Percentiles rank a stretch among this genome's conserved stretches.
phyloP scores from a whole-genome alignment of 805 yeast species.

The Candida sanyiensis region DNA sequence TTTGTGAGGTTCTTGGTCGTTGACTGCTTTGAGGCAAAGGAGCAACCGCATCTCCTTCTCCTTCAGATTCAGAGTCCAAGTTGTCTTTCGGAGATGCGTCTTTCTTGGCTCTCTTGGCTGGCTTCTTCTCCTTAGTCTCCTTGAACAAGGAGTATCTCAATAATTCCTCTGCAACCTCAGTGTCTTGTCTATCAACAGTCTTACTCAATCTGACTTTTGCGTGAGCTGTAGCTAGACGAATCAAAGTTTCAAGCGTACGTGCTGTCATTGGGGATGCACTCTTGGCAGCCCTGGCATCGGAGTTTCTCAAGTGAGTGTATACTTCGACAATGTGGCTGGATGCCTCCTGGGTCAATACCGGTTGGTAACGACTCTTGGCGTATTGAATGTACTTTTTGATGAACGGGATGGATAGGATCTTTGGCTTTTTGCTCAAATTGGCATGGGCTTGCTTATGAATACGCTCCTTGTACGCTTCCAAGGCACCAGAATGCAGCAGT shows the following conservation, averaged over 20 bases:
- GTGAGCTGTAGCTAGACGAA: slow-evolving; percentile 93
- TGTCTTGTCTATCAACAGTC: slow-evolving; percentile 70
- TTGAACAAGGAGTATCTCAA: slow-evolving; percentile 82
- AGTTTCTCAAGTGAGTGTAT: slow-evolving; percentile 79
- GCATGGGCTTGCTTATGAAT: slow-evolving; percentile 22
- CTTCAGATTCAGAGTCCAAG: slow-evolving; percentile 8
- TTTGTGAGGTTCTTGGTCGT: slow-evolving; percentile 5
- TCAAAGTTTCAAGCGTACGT: slow-evolving; percentile 93
- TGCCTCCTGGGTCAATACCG: slow-evolving; percentile 72
- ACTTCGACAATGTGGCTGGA: slow-evolving; percentile 73
- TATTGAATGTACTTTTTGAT: slow-evolving; percentile 89
- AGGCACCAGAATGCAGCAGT: slow-evolving; percentile 74
- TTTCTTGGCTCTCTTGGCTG: slow-evolving; percentile 28
- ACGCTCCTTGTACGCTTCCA: slow-evolving; percentile 31
- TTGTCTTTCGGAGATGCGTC: slow-evolving; percentile 14
- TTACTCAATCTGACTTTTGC: slow-evolving; percentile 89
- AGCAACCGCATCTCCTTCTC: neutral
- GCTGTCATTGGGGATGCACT: slow-evolving; percentile 94
- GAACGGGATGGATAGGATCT: slow-evolving; percentile 72
- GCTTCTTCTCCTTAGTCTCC: slow-evolving; percentile 41
- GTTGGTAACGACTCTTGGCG: slow-evolving; percentile 83
- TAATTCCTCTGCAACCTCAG: slow-evolving; percentile 77
- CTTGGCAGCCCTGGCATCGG: slow-evolving; percentile 49
- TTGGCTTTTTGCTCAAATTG: slow-evolving; percentile 30
- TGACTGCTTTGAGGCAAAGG: too few relatives aligned